Evolutionary conservation across 768 basidiomycete species (phyloP).

Genomic region (Leccinellum luteum): DNA sequence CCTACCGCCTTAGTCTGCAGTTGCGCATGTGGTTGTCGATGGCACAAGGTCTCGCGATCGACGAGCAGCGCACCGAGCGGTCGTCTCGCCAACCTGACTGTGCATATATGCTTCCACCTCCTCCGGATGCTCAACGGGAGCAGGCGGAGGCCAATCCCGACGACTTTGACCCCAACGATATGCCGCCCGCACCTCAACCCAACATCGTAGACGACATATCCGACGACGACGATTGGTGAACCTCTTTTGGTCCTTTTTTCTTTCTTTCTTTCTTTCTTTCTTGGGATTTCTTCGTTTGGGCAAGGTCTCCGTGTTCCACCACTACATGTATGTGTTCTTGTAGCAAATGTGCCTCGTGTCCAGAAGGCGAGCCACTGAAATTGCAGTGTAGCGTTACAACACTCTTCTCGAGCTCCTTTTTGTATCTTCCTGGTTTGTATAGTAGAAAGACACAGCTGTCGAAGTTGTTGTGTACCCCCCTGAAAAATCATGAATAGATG

Average conservation of each 20-base stretch:
- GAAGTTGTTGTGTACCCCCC: too few relatives aligned
- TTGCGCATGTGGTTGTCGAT: constrained; percentile 45
- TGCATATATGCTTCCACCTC: constrained; percentile 14
- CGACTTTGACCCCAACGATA: constrained; percentile 17
- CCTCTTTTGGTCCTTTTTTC: background rate
- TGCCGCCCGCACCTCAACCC: constrained; percentile 4
- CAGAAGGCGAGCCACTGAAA: background rate
- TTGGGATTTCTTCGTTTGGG: too few relatives aligned
- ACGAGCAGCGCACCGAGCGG: constrained; percentile 39
- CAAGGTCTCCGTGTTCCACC: background rate
- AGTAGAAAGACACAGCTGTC: background rate
- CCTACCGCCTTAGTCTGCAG: constrained; percentile 8
- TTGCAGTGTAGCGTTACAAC: too few relatives aligned
- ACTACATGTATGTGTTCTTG: background rate
- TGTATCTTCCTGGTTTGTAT: background rate
- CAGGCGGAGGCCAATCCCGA: too few relatives aligned
- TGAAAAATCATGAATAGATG: too few relatives aligned
- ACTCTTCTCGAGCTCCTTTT: too few relatives aligned
- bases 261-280: too few relatives aligned
- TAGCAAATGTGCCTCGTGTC: background rate
- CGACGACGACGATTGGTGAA: constrained; percentile 29
- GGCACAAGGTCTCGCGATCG: constrained; percentile 43
- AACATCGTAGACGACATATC: constrained; percentile 23
- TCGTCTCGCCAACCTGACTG: constrained; percentile 9
- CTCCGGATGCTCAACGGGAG: too few relatives aligned